Conservation (phyloP, 2,329 filamentous ascomycete species). For the Ophiostoma perfectum region DNA sequence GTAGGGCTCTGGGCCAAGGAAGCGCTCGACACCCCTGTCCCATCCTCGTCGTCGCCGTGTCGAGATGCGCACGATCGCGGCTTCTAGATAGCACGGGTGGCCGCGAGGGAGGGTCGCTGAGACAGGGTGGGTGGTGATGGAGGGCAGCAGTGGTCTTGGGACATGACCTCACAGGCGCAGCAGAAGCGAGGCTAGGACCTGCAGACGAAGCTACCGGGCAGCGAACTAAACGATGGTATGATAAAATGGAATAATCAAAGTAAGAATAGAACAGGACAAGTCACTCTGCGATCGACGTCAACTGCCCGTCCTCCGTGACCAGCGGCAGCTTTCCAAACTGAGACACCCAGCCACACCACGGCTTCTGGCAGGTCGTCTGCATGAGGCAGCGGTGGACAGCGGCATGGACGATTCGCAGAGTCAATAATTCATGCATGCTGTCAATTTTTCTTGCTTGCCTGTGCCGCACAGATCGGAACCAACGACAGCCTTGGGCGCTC, state of each 20-base stretch:
- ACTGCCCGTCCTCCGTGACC: slow-evolving; percentile 11
- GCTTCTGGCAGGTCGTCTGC: background rate
- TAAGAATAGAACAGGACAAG: slow-evolving; percentile 1
- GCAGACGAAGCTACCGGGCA: no score
- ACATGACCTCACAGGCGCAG: slow-evolving; percentile 8
- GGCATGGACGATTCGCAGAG: background rate
- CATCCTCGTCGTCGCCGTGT: background rate
- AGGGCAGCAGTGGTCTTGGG: background rate
- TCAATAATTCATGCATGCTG: background rate
- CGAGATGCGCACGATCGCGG: background rate
- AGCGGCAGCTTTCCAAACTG: background rate
- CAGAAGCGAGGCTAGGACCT: slow-evolving; percentile 3
- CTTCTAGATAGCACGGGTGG: background rate
- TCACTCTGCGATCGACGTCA: background rate
- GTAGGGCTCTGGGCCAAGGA: background rate
- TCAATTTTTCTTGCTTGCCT: background rate
- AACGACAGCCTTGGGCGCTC: background rate
- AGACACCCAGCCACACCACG: slow-evolving; percentile 14
- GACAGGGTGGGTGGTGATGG: slow-evolving; percentile 9
- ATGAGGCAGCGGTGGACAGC: background rate
- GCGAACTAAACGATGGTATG: no score
- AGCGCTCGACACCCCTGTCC: background rate
- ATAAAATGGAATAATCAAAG: background rate
- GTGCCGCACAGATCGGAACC: background rate
- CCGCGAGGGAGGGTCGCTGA: slow-evolving; percentile 9